phyloP scores from a whole-genome alignment of 257 asterid species.

The Solanum pimpinellifolium region DNA sequence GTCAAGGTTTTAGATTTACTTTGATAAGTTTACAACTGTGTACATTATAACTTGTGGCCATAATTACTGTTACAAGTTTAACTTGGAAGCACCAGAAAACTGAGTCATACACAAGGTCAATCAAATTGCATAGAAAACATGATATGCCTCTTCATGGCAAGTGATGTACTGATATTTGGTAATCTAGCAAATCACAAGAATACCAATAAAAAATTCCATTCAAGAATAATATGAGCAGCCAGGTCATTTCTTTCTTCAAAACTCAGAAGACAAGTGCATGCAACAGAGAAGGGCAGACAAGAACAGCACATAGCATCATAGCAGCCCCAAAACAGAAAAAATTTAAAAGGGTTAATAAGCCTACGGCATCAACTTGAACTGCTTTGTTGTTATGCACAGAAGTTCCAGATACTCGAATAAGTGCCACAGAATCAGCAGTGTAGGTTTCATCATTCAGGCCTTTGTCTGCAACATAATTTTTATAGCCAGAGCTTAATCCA shows the following conservation, averaged over 20 bases:
- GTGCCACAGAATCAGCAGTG: conserved; percentile 77
- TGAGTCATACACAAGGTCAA: neutral
- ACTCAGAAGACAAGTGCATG: neutral
- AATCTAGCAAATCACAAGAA: neutral
- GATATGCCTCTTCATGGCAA: neutral
- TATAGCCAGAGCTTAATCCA: conserved; percentile 89
- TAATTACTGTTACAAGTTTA: neutral
- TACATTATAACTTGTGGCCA: neutral
- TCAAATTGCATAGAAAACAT: neutral
- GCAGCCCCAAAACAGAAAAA: neutral
- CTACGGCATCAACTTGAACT: conserved; percentile 92
- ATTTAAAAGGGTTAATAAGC: conserved; percentile 5
- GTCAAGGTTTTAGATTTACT: neutral
- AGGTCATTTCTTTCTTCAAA: neutral
- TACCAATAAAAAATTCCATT: neutral
- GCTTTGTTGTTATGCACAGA: conserved; percentile 63
- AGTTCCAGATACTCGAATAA: conserved; percentile 77
- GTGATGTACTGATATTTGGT: neutral
- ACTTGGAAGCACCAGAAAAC: neutral
- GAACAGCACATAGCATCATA: neutral
- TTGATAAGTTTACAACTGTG: neutral
- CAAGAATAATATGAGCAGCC: neutral
- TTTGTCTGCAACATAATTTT: conserved; percentile 76
- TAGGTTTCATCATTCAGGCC: conserved; percentile 96
- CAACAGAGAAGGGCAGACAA: neutral